These are phyloP conservation scores for Adansonia gregorii DNA, from an alignment of 441 rosid species.

Conservation along the genomic window DNA sequence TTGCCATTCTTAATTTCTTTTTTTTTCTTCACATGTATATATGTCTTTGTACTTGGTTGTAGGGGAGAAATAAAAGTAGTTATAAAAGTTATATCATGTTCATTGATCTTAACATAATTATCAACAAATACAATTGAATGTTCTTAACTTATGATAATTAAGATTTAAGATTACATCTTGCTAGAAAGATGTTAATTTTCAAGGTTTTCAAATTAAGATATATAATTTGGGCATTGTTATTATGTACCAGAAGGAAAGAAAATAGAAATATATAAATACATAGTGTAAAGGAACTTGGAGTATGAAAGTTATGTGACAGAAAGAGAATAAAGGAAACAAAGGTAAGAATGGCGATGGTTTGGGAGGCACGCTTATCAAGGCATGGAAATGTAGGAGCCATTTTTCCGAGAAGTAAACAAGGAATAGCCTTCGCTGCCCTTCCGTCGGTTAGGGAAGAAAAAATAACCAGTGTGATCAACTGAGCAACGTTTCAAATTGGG, in stretches of 20 bases:
- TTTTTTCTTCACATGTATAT: neutral
- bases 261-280: no score
- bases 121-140: neutral
- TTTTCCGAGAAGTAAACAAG: conserved; percentile 62
- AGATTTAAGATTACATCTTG: neutral
- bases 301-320: neutral
- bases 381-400: conserved; percentile 40
- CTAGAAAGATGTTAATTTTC: neutral
- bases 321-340: neutral
- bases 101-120: neutral
- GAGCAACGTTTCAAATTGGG: no score
- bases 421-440: conserved; percentile 48
- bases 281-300: neutral
- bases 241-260: no score
- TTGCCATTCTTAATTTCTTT: neutral
- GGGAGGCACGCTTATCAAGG: conserved; percentile 42
- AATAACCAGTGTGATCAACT: no score
- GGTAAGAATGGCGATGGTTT: neutral
- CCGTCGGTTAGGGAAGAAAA: conserved; percentile 44
- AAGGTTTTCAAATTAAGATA: neutral
- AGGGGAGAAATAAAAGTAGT: neutral
- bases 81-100: neutral
- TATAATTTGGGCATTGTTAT: no score
- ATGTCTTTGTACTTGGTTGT: no score
- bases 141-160: neutral